Evolutionary conservation across 2,329 filamentous ascomycete species (phyloP), one percentile per base, ranked within the genome.

Genomic region (Thielaviopsis ethacetica): DNA sequence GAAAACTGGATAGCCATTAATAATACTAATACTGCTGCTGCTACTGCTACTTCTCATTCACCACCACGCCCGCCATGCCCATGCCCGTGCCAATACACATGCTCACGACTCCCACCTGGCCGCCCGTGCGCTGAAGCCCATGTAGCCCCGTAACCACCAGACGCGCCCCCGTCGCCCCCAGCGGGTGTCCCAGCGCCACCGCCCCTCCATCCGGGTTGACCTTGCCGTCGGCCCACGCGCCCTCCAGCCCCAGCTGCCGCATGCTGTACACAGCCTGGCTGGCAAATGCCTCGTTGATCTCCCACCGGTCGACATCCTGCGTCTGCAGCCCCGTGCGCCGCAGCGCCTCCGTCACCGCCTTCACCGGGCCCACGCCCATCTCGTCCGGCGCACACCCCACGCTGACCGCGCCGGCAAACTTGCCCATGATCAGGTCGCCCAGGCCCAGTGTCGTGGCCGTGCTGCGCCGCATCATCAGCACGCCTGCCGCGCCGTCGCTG

Each of bases 131-230:
- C 67, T 74, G 85, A 77, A 71, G 80, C 68, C 73, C 95, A 68
- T 75, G 80, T 65, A 77, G 65, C 64, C 91, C 70, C 56, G 87
- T 91, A 54, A 82, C 82, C 65, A 90, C 72, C 78, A 95, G 85
- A 64, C 91, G 77, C 30, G 86, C 88, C 38, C 88, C 89, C 5
- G 91, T 96, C 34, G 90, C 91, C 53, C 91, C 91, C 1, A 96
- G 77, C 5, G 91, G 91, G 70, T 96, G 91, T 1, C 91, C 91
- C 24, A 96, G 73, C n/a, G 91, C 91, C 70, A 96, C 95, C 2
- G 91, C 91, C 34, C 91, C 91, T 62, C 91, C 91, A 66, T 94
- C 90, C 0, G 89, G 89, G 72, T 97, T 97, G 19, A 96, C 86
- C 71, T 80, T 84, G 27, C 56, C 56, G 17, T 38, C 44, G 5